These are phyloP conservation scores for Claviceps pazoutovae DNA, from an alignment of 2,329 filamentous ascomycete species.

Conservation along the genomic window DNA sequence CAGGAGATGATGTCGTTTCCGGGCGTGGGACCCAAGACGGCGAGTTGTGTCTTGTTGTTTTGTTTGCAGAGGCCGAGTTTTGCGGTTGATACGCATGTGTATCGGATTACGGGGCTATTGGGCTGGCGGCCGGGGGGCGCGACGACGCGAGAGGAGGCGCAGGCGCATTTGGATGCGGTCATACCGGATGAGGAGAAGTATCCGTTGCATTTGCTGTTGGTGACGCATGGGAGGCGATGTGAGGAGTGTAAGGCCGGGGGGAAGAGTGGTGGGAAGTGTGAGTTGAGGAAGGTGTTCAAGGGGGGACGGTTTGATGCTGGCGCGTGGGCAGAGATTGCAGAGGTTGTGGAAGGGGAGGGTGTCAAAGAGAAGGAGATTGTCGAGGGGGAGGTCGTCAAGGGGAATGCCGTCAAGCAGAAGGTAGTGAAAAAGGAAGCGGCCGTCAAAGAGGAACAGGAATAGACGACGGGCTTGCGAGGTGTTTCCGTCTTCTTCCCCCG, in stretches of 20 bases:
- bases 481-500: no score
- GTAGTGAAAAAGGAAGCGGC: not conserved
- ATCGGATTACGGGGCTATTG: constrained; percentile 32
- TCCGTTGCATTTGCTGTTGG: constrained; percentile 32
- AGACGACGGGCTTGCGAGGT: not conserved
- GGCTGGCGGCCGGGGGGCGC: constrained; percentile 32
- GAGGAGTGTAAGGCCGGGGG: constrained; percentile 31
- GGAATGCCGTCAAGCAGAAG: not conserved
- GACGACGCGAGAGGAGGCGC: constrained; percentile 28
- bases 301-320: constrained; percentile 12
- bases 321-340: constrained; percentile 4
- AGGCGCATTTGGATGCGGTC: constrained; percentile 33
- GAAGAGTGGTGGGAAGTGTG: constrained; percentile 24
- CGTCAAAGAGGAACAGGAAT: not conserved
- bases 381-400: not conserved
- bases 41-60: constrained; percentile 37
- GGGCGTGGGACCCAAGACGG: constrained; percentile 41
- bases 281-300: constrained; percentile 25
- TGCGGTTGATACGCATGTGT: constrained; percentile 40
- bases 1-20: constrained; percentile 33
- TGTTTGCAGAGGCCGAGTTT: constrained; percentile 33
- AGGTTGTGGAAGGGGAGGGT: not conserved
- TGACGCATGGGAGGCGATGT: constrained; percentile 32
- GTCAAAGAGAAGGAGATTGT: not conserved
- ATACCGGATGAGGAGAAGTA: constrained; percentile 37